Percentiles rank a stretch among this genome's conserved stretches.
phyloP scores from a whole-genome alignment of 2,329 filamentous ascomycete species.

The Hypoxylon sp. region DNA sequence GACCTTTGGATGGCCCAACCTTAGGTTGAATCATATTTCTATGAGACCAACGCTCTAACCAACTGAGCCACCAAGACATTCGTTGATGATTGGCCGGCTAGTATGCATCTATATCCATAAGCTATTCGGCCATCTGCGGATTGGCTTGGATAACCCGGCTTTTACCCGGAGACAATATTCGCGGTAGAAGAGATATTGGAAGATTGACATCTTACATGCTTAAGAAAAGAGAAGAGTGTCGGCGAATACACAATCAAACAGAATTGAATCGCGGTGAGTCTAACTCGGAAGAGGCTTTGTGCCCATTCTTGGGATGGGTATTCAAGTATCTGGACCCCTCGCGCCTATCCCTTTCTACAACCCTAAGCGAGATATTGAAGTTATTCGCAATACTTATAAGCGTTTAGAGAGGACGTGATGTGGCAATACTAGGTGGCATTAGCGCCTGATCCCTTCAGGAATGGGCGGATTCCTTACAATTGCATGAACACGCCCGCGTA shows the following conservation, averaged over 20 bases:
- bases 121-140: neutral
- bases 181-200: neutral
- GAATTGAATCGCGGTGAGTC: slow-evolving; percentile 11
- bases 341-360: slow-evolving; percentile 1
- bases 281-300: slow-evolving; percentile 13
- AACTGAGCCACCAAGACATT: slow-evolving; percentile 58
- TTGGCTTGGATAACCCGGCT: neutral
- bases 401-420: slow-evolving; percentile 15
- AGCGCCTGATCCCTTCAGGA: neutral
- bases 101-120: neutral
- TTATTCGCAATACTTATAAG: slow-evolving; percentile 15
- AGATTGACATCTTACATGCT: neutral
- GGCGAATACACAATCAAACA: neutral
- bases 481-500: slow-evolving; percentile 9
- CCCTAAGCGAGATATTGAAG: slow-evolving; percentile 18
- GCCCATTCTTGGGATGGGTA: slow-evolving; percentile 16
- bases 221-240: neutral
- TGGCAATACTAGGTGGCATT: slow-evolving; percentile 5
- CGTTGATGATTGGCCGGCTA: neutral
- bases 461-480: neutral
- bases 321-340: slow-evolving; percentile 15
- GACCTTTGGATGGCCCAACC: slow-evolving; percentile 58
- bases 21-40: slow-evolving; percentile 46
- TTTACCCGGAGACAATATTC: neutral
- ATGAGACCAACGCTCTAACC: slow-evolving; percentile 60